Conservation (phyloP, 805 yeast genomes). For the Debaryomyces hansenii region DNA sequence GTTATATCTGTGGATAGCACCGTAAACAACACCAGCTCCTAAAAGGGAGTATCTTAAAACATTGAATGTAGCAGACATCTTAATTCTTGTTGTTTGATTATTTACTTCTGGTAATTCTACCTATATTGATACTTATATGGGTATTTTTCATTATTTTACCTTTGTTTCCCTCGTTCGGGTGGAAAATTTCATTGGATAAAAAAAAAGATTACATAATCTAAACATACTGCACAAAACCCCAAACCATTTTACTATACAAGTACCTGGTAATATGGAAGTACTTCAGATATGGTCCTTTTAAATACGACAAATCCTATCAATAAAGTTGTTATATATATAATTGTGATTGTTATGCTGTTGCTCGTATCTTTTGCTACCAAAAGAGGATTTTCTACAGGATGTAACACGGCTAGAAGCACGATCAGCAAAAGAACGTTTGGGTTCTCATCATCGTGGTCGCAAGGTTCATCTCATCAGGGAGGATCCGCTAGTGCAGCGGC, state of each 20-base stretch:
- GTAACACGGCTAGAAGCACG: constrained; percentile 8
- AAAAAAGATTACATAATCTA: constrained; percentile 1
- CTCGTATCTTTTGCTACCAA: constrained; percentile 17
- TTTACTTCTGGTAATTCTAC: neutral
- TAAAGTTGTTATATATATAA: constrained; percentile 7
- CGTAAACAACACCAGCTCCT: constrained; percentile 85
- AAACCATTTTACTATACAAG: too few relatives aligned
- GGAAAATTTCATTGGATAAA: constrained; percentile 10
- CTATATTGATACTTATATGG: neutral
- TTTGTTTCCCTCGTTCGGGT: constrained; percentile 1
- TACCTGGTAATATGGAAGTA: too few relatives aligned
- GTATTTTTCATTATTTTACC: neutral
- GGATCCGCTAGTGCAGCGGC: constrained; percentile 18
- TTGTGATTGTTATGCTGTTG: constrained; percentile 18
- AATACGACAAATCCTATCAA: neutral
- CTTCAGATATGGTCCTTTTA: neutral
- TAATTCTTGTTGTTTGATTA: neutral
- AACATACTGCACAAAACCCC: neutral
- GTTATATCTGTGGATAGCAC: constrained; percentile 78
- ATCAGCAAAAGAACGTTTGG: constrained; percentile 16
- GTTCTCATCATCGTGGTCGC: constrained; percentile 20
- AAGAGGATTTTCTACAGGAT: constrained; percentile 9
- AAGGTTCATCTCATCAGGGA: constrained; percentile 5
- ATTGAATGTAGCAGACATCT: constrained; percentile 46
- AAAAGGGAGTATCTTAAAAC: constrained; percentile 92